These are phyloP conservation scores for Arabis alpina DNA, from an alignment of 345 rosid species.

Conservation along the genomic window DNA sequence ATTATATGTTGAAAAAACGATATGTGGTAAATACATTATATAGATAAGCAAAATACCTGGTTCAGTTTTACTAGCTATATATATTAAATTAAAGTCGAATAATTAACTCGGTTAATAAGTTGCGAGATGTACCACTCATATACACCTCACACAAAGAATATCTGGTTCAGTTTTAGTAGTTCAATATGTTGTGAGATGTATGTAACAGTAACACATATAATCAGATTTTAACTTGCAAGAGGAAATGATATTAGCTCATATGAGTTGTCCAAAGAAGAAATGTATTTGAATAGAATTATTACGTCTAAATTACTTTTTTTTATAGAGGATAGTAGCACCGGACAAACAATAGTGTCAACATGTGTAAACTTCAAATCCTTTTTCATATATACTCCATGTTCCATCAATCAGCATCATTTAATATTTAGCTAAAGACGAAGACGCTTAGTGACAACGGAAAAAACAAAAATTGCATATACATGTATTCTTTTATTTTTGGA, in stretches of 20 bases:
- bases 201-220: not conserved
- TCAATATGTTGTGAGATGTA: not conserved
- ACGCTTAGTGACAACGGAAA: conserved; percentile 4
- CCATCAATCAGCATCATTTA: conserved; percentile 29
- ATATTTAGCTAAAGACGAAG: not conserved
- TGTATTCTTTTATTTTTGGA: no score
- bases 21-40: conserved; percentile 9
- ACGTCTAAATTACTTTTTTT: not conserved
- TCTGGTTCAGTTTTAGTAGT: no score
- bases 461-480: not conserved
- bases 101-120: not conserved
- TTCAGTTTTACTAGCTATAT: conserved; percentile 17
- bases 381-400: conserved; percentile 24
- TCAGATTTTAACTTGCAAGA: conserved; percentile 1
- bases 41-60: not conserved
- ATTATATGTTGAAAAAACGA: not conserved
- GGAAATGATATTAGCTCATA: conserved; percentile 16
- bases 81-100: not conserved
- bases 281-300: not conserved
- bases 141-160: no score
- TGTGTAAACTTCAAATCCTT: conserved; percentile 1
- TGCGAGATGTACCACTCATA: no score
- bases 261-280: conserved; percentile 26
- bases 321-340: not conserved
- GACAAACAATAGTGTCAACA: conserved; percentile 16